These are phyloP conservation scores for Lasiosphaeris hirsuta DNA, from an alignment of 495 filamentous ascomycete genomes.

Conservation along the genomic window DNA sequence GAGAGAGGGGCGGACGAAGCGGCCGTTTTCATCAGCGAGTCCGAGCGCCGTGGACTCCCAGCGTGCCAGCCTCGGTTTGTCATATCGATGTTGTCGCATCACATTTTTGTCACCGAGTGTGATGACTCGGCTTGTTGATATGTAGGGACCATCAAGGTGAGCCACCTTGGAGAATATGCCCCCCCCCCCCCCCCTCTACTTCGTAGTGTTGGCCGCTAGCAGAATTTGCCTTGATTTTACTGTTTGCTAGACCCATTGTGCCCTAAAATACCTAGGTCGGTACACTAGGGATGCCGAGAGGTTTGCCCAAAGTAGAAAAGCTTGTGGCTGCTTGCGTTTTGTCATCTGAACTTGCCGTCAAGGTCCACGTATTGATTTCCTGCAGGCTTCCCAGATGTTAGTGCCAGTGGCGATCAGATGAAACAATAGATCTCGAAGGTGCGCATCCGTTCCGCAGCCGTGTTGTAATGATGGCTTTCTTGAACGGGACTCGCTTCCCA, in stretches of 20 bases:
- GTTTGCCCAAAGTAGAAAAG: neutral
- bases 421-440: conserved; percentile 20
- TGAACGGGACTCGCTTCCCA: neutral
- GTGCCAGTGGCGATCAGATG: conserved; percentile 18
- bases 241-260: too few species aligned
- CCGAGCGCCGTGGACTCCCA: neutral
- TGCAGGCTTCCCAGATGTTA: neutral
- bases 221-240: too few species aligned
- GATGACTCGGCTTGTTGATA: too few species aligned
- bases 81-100: too few species aligned
- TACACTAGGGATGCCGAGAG: too few species aligned
- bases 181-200: too few species aligned
- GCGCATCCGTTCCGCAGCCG: neutral
- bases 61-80: neutral
- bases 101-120: too few species aligned
- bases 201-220: too few species aligned
- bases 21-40: neutral
- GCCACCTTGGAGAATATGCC: too few species aligned
- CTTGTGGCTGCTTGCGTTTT: neutral
- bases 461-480: neutral
- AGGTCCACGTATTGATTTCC: neutral
- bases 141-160: too few species aligned
- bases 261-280: too few species aligned
- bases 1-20: neutral
- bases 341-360: neutral